Percentiles rank a stretch among this genome's conserved stretches.
Conservation (phyloP, 257 asterid genomes). For the Plantago major region DNA sequence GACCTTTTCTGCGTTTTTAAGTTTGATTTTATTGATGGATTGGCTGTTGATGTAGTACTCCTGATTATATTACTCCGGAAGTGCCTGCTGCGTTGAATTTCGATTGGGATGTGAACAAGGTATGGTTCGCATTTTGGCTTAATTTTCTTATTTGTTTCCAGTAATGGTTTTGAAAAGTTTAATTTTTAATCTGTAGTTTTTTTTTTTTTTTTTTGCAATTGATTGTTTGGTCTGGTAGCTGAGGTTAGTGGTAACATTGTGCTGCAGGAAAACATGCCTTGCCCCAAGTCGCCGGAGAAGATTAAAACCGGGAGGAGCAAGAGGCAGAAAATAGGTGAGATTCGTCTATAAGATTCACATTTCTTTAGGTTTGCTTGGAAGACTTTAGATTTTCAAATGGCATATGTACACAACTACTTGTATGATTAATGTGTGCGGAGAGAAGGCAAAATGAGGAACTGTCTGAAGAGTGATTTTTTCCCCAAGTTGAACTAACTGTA, state of each 20-base stretch:
- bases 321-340: constrained; percentile 59
- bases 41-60: constrained; percentile 46
- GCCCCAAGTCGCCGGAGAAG: constrained; percentile 87
- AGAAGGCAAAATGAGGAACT: too few species aligned
- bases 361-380: neutral
- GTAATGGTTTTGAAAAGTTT: neutral
- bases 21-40: neutral
- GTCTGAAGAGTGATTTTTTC: too few species aligned
- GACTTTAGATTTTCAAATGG: too few species aligned
- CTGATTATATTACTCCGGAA: constrained; percentile 91
- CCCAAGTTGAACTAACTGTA: too few species aligned
- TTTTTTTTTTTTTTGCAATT: too few species aligned
- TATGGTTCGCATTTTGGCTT: constrained; percentile 16
- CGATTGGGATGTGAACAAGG: constrained; percentile 43
- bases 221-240: constrained; percentile 1
- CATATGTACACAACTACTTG: too few species aligned
- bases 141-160: neutral
- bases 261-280: constrained; percentile 52
- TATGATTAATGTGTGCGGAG: too few species aligned
- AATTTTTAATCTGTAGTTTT: neutral
- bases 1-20: neutral
- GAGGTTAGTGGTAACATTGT: constrained; percentile 5
- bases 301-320: constrained; percentile 47
- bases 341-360: neutral
- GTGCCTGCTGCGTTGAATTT: constrained; percentile 35